Evolutionary conservation across 164 flowering plant species (phyloP).

Genomic region (Umbilicus rupestris): DNA sequence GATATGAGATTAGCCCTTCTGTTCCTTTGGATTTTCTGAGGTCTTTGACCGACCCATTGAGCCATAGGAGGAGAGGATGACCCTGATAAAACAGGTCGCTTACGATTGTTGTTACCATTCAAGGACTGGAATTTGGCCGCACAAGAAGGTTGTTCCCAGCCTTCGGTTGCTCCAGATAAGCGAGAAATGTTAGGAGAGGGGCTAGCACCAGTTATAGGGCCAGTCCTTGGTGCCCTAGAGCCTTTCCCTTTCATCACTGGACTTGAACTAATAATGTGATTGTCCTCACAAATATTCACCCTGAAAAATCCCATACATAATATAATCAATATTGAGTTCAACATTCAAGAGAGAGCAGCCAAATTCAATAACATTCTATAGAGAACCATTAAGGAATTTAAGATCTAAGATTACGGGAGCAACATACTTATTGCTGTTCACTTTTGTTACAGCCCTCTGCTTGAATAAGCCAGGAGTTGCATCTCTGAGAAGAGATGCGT

Average conservation of each 20-base stretch:
- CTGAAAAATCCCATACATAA: slow-evolving; percentile 22
- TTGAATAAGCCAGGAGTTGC: slow-evolving; percentile 26
- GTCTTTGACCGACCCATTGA: slow-evolving; percentile 86
- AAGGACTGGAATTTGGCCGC: slow-evolving; percentile 38
- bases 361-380: background rate
- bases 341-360: background rate
- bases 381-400: background rate
- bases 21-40: slow-evolving; percentile 66
- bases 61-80: slow-evolving; percentile 76
- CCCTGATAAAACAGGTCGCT: slow-evolving; percentile 53
- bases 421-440: slow-evolving; percentile 25
- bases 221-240: slow-evolving; percentile 62
- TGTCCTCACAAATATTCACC: slow-evolving; percentile 39
- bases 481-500: slow-evolving; percentile 36
- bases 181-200: slow-evolving; percentile 52
- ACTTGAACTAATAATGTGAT: slow-evolving; percentile 28
- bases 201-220: slow-evolving; percentile 31
- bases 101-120: slow-evolving; percentile 43
- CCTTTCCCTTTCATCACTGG: slow-evolving; percentile 59
- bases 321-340: background rate
- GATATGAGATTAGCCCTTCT: slow-evolving; percentile 71
- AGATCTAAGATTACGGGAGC: background rate
- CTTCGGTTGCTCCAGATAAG: slow-evolving; percentile 41
- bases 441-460: slow-evolving; percentile 34
- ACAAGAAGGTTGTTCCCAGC: slow-evolving; percentile 55